Conservation (phyloP, 306 rosid genomes). For the Fragaria ananassa region DNA sequence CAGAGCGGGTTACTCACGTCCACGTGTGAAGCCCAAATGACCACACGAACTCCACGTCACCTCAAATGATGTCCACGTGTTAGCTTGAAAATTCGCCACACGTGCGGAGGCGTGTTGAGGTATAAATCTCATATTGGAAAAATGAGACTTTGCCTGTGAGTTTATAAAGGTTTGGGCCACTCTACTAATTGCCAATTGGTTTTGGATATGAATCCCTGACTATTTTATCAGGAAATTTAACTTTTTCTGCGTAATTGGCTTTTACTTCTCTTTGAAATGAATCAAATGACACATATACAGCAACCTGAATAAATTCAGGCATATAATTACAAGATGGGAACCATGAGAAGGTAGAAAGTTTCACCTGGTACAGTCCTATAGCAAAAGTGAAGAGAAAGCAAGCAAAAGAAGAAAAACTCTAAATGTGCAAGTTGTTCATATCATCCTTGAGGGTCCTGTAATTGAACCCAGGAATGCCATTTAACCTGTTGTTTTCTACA, state of each 20-base stretch:
- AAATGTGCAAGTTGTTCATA: slow-evolving; percentile 40
- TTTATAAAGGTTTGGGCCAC: too few relatives aligned
- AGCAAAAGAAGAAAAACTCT: not conserved
- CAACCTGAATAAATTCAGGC: not conserved
- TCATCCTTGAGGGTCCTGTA: slow-evolving; percentile 62
- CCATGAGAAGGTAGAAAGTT: not conserved
- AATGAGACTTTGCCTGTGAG: too few relatives aligned
- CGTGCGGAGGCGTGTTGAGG: too few relatives aligned
- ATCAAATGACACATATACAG: not conserved
- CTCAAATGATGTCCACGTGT: too few relatives aligned
- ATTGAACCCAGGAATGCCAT: slow-evolving; percentile 48
- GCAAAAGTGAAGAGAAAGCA: not conserved
- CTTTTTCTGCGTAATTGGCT: not conserved
- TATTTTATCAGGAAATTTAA: not conserved
- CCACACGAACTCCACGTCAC: too few relatives aligned
- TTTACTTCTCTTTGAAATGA: not conserved
- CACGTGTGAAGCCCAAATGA: too few relatives aligned
- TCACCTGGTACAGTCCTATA: not conserved
- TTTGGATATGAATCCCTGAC: too few relatives aligned
- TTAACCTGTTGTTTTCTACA: slow-evolving; percentile 35
- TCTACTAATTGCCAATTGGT: too few relatives aligned
- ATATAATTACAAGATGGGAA: not conserved
- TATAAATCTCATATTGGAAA: too few relatives aligned
- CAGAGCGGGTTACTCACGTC: too few relatives aligned
- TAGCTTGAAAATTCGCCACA: too few relatives aligned